Base-by-base conservation (phyloP, 164 flowering plant species). In the Stephania cephalantha region DNA sequence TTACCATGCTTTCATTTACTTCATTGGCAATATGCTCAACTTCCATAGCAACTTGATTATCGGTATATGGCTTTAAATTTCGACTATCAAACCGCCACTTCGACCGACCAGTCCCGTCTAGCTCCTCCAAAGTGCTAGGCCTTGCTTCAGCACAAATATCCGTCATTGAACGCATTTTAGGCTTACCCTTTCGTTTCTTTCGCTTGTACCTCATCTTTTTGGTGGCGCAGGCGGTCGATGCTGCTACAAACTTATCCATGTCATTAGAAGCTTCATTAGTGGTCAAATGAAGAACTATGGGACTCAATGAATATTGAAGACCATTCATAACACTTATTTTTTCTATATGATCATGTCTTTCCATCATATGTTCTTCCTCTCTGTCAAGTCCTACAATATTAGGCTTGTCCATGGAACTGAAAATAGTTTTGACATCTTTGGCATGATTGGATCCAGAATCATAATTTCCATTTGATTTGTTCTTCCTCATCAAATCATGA, bases 101-200 rank as follows among this genome's bases (percentile, higher is more conserved):
- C 6, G 64, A 58, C 13, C 64, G n/a, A 58, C 2, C 18, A 58
- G 66, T 73, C 71, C 70, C 58, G 48, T 73, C 46, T 17, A 74
- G 50, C 7, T 78, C 81, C 78, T 80, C 83, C 72, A 76, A 72
- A 50, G 71, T 76, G 75, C 78, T 71, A 68, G 74, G 79, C 73
- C 65, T 80, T 48, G 85, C 81, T 25, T 50, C 61, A 6, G 79
- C 76, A 74, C 17, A 74, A 71, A 83, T 78, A 68, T 80, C 79
- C 7, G 45, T 70, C 76, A 83, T 69, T 9, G 79, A 76, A 44
- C 79, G 73, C 66, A 66, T 83, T 73, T 80, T 83, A 70, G 45
- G 67, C 63, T 76, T 80, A 29, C 85, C 75, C 71, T 76, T 82
- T 6, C 63, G 70, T 63, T 69, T 76, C 73, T 65, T 78, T 70